Conservation (phyloP, 2,329 filamentous ascomycete genomes). For the Bipolaris sorokiniana region DNA sequence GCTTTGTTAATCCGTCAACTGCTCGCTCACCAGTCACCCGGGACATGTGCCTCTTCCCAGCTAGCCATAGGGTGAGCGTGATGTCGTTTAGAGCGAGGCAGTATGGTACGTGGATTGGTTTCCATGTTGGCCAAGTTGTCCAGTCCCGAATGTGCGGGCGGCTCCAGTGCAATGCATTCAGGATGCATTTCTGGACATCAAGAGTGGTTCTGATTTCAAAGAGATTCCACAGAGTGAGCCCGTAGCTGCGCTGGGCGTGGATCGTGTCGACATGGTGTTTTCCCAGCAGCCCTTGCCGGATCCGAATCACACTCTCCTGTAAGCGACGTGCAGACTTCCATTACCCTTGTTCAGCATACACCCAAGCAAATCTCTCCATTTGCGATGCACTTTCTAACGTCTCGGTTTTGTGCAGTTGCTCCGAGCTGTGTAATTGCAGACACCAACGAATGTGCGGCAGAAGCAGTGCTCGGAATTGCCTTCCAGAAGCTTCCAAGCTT, state of each 20-base stretch:
- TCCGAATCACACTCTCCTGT: neutral
- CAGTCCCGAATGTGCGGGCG: neutral
- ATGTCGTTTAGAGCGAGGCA: constrained; percentile 27
- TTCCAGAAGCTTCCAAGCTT: constrained; percentile 19
- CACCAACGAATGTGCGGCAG: constrained; percentile 23
- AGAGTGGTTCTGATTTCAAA: neutral
- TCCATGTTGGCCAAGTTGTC: constrained; percentile 13
- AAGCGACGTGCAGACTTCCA: neutral
- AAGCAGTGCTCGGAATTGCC: constrained; percentile 29
- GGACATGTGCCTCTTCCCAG: constrained; percentile 12
- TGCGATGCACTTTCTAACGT: constrained; percentile 28
- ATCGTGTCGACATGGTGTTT: neutral
- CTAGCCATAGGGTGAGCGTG: constrained; percentile 28
- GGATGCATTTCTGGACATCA: neutral
- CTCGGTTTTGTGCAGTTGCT: constrained; percentile 26
- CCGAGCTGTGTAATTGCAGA: constrained; percentile 17
- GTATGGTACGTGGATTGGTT: constrained; percentile 25
- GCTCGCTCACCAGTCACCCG: neutral
- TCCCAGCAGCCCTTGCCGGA: neutral
- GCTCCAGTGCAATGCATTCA: neutral
- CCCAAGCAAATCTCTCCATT: constrained; percentile 28
- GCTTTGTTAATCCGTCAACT: neutral
- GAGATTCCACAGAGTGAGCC: neutral
- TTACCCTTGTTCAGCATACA: constrained; percentile 20
- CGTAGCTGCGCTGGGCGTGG: neutral